phyloP scores from a whole-genome alignment of 2,329 filamentous ascomycete genomes.

The Fusarium citri region DNA sequence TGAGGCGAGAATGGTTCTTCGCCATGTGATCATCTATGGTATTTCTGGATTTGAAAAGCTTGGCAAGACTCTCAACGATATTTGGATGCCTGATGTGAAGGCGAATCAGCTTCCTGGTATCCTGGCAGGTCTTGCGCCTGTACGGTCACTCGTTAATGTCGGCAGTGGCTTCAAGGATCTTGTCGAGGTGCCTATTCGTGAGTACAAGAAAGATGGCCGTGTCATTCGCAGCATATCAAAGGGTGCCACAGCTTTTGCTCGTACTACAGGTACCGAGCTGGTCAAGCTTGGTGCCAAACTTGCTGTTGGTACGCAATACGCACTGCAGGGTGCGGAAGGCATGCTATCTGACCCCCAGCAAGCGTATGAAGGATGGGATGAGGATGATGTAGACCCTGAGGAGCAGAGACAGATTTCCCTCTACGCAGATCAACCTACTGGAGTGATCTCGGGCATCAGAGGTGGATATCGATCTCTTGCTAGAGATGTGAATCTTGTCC shows the following conservation, averaged over 20 bases:
- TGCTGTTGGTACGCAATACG: slow-evolving; percentile 93
- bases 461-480: slow-evolving; percentile 86
- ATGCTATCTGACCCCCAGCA: slow-evolving; percentile 68
- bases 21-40: slow-evolving; percentile 92
- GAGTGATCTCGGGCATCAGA: slow-evolving; percentile 85
- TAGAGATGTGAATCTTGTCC: slow-evolving; percentile 85
- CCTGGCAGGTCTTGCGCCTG: slow-evolving; percentile 86
- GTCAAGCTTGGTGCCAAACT: slow-evolving; percentile 94
- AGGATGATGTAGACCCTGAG: slow-evolving; percentile 73
- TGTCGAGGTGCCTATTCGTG: slow-evolving; percentile 87
- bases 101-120: slow-evolving; percentile 89
- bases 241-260: slow-evolving; percentile 88
- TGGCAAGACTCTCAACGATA: slow-evolving; percentile 89
- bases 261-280: slow-evolving; percentile 93
- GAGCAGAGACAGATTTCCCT: slow-evolving; percentile 84
- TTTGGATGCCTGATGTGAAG: slow-evolving; percentile 96
- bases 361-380: slow-evolving; percentile 61
- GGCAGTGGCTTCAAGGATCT: slow-evolving; percentile 88
- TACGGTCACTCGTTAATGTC: slow-evolving; percentile 92
- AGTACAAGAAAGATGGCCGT: slow-evolving; percentile 94
- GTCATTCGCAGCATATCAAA: slow-evolving; percentile 93
- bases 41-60: slow-evolving; percentile 90
- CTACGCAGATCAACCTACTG: slow-evolving; percentile 94
- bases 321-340: slow-evolving; percentile 88
- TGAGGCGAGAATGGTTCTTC: slow-evolving; percentile 84